Evolutionary conservation across 1,284 basidiomycete species (phyloP).

Genomic region (Polyporus tsugae): DNA sequence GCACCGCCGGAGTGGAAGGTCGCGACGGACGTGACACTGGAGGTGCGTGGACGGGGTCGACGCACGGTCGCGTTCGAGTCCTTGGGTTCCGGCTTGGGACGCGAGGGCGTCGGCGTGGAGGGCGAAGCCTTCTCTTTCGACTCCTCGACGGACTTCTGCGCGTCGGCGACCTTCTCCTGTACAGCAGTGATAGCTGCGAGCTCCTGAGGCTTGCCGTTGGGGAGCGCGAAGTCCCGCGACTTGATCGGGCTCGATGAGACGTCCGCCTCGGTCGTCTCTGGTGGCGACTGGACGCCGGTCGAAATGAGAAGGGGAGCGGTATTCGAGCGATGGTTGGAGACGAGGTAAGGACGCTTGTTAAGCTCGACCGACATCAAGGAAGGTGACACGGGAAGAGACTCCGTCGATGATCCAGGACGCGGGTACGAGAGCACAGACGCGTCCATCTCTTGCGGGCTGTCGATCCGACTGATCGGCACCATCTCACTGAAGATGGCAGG

Average conservation of each 20-base stretch:
- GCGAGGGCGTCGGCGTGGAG: slow-evolving; percentile 21
- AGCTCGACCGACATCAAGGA: slow-evolving; percentile 28
- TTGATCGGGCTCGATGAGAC: slow-evolving; percentile 32
- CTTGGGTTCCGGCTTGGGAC: slow-evolving; percentile 31
- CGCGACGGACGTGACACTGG: slow-evolving; percentile 71
- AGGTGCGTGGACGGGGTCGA: slow-evolving; percentile 58
- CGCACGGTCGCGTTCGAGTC: slow-evolving; percentile 27
- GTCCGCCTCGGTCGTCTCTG: slow-evolving; percentile 9
- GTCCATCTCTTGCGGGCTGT: slow-evolving; percentile 50
- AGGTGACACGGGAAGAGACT: slow-evolving; percentile 58
- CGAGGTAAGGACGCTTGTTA: slow-evolving; percentile 28
- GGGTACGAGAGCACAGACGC: slow-evolving; percentile 75
- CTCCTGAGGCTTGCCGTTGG: slow-evolving; percentile 26
- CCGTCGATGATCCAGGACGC: slow-evolving; percentile 74
- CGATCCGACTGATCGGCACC: slow-evolving; percentile 26
- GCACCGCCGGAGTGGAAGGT: slow-evolving; percentile 86
- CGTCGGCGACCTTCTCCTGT: slow-evolving; percentile 29
- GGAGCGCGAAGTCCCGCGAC: slow-evolving; percentile 34
- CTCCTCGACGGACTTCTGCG: slow-evolving; percentile 24
- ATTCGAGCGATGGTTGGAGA: slow-evolving; percentile 32
- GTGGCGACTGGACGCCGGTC: slow-evolving; percentile 3
- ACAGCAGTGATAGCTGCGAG: slow-evolving; percentile 24
- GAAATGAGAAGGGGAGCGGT: slow-evolving; percentile 31
- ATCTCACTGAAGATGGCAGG: slow-evolving; percentile 41
- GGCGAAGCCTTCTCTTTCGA: slow-evolving; percentile 16